phyloP scores from a whole-genome alignment of 2,329 filamentous ascomycete species.

The Colletotrichum limetticola region DNA sequence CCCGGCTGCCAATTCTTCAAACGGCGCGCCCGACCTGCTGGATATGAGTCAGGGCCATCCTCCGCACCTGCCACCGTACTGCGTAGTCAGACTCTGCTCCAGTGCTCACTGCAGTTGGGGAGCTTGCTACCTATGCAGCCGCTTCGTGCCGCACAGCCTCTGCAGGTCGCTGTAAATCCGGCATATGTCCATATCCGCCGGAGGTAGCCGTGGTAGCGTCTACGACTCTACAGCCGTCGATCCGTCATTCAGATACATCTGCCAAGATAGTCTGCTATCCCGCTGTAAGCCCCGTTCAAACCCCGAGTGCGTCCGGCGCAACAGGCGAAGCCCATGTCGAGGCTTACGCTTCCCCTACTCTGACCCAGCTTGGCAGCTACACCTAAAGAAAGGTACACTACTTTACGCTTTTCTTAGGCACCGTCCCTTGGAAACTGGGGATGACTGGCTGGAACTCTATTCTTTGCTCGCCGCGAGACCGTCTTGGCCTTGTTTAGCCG shows the following conservation, averaged over 20 bases:
- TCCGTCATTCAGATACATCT: background rate
- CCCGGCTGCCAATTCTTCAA: constrained; percentile 25
- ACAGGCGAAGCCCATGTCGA: constrained; percentile 19
- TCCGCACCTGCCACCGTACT: background rate
- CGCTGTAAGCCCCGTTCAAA: background rate
- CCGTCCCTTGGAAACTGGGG: background rate
- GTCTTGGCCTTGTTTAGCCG: constrained; percentile 16
- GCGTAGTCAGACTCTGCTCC: no score
- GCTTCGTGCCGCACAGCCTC: background rate
- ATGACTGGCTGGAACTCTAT: constrained; percentile 12
- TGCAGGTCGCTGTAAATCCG: background rate
- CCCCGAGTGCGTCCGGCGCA: background rate
- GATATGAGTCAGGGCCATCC: constrained; percentile 26
- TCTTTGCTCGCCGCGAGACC: background rate
- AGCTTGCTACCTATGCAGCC: background rate
- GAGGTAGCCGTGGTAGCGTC: constrained; percentile 1
- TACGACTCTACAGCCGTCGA: background rate
- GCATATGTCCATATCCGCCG: background rate
- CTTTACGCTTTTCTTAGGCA: background rate
- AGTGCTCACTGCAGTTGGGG: no score
- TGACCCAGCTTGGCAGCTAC: no score
- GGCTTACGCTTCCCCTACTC: background rate
- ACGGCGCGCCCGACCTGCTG: constrained; percentile 23
- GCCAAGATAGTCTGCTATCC: background rate
- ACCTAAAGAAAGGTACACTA: background rate